phyloP scores from a whole-genome alignment of 208 protist genomes.

The Trypanosoma cruzi region DNA sequence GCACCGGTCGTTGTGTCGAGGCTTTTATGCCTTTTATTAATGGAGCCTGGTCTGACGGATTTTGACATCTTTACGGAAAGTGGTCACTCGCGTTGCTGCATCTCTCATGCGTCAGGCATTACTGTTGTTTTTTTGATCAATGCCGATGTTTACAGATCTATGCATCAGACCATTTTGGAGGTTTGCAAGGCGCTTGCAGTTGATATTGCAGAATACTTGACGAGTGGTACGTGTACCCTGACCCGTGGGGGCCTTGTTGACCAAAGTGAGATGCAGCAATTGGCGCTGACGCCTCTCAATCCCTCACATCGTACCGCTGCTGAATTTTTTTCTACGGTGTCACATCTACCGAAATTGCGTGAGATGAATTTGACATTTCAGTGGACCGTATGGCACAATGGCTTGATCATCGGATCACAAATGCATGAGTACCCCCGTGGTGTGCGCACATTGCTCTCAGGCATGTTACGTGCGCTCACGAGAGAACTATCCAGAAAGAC shows the following conservation, averaged over 20 bases:
- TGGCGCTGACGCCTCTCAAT: background rate
- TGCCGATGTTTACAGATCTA: background rate
- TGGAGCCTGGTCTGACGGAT: constrained; percentile 18
- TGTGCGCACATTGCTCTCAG: constrained; percentile 17
- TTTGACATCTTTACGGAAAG: constrained; percentile 17
- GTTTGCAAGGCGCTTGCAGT: constrained; percentile 12
- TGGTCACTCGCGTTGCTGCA: constrained; percentile 2
- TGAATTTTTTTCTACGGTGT: background rate
- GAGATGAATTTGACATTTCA: constrained; percentile 24
- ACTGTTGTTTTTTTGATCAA: constrained; percentile 12
- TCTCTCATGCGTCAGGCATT: constrained; percentile 14
- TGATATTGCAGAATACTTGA: constrained; percentile 23
- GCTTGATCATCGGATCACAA: constrained; percentile 12
- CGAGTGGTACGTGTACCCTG: constrained; percentile 2
- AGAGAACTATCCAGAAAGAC: background rate
- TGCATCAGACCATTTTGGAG: background rate
- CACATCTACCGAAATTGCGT: constrained; percentile 1
- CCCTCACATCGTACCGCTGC: background rate
- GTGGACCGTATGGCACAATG: constrained; percentile 26
- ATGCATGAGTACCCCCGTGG: constrained; percentile 26
- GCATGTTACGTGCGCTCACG: constrained; percentile 13
- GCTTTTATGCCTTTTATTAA: constrained; percentile 18
- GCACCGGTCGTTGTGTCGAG: constrained; percentile 4
- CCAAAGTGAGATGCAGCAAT: background rate
- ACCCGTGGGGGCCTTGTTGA: background rate